Evolutionary conservation across 2,329 filamentous ascomycete species (phyloP).

Genomic region (Aspergillus sp.): DNA sequence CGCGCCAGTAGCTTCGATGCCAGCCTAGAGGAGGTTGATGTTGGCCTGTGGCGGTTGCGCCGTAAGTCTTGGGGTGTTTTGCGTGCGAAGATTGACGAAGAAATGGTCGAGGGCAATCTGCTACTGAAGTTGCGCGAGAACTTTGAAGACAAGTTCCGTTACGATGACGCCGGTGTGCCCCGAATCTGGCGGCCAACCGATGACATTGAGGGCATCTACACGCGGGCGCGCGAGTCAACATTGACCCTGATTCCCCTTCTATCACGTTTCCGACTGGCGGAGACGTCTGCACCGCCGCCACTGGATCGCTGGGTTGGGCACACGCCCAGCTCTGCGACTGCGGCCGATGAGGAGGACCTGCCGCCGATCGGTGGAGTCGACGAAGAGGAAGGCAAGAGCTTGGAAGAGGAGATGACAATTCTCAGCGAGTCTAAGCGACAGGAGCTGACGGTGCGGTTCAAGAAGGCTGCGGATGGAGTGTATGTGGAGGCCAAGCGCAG

Average conservation of each 20-base stretch:
- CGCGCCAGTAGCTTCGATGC: slow-evolving; percentile 93
- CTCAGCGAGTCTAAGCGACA: slow-evolving; percentile 86
- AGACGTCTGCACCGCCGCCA: slow-evolving; percentile 76
- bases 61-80: slow-evolving; percentile 94
- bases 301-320: slow-evolving; percentile 80
- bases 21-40: slow-evolving; percentile 83
- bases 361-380: slow-evolving; percentile 89
- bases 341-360: slow-evolving; percentile 88
- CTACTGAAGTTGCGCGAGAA: slow-evolving; percentile 94
- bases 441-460: slow-evolving; percentile 91
- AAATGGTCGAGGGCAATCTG: slow-evolving; percentile 97
- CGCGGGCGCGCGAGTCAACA: slow-evolving; percentile 86
- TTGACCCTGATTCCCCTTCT: slow-evolving; percentile 87
- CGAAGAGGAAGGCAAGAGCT: slow-evolving; percentile 88
- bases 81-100: slow-evolving; percentile 88
- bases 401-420: slow-evolving; percentile 97
- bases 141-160: slow-evolving; percentile 99
- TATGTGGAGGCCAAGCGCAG: slow-evolving; percentile 98
- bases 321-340: slow-evolving; percentile 71
- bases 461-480: slow-evolving; percentile 96
- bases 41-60: slow-evolving; percentile 88
- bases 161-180: slow-evolving; percentile 91
- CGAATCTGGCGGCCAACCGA: slow-evolving; percentile 96
- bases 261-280: slow-evolving; percentile 75
- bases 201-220: slow-evolving; percentile 96